These are phyloP conservation scores for Colletotrichum sp. DNA, from an alignment of 2,329 filamentous ascomycete species.

Conservation along the genomic window DNA sequence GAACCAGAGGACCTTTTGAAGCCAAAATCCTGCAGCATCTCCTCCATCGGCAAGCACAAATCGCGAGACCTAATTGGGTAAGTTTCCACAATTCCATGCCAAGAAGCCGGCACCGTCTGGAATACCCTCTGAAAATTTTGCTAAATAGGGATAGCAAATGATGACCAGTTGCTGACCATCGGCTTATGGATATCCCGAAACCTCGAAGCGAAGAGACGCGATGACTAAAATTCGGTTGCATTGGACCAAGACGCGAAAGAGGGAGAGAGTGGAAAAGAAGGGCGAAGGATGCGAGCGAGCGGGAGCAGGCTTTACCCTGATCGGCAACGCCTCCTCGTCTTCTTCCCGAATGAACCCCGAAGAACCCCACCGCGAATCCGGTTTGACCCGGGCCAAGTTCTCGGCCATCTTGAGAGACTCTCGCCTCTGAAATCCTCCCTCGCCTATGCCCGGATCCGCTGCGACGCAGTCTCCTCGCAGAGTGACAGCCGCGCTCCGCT, in stretches of 20 bases:
- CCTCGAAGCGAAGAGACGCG: not conserved
- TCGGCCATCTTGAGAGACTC: not conserved
- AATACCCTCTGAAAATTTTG: not conserved
- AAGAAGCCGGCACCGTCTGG: not conserved
- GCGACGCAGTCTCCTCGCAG: not conserved
- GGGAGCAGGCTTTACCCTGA: not conserved
- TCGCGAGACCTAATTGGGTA: not conserved
- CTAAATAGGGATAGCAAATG: not conserved
- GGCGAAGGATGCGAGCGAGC: not conserved
- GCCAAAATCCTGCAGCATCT: not conserved
- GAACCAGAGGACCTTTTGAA: not conserved
- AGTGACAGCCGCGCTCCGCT: not conserved
- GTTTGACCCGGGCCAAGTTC: not conserved
- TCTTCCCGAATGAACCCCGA: slow-evolving; percentile 1
- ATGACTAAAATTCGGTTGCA: not conserved
- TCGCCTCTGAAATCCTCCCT: not conserved
- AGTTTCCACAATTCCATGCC: not conserved
- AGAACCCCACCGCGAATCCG: not conserved
- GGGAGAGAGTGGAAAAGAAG: not conserved
- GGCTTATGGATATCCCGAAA: not conserved
- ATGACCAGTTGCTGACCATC: not conserved
- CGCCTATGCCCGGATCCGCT: not conserved
- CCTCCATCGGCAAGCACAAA: not conserved
- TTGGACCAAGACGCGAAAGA: not conserved
- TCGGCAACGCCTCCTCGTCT: not conserved